Conservation (phyloP, 306 rosid species). For the Abrus pulchellus region DNA sequence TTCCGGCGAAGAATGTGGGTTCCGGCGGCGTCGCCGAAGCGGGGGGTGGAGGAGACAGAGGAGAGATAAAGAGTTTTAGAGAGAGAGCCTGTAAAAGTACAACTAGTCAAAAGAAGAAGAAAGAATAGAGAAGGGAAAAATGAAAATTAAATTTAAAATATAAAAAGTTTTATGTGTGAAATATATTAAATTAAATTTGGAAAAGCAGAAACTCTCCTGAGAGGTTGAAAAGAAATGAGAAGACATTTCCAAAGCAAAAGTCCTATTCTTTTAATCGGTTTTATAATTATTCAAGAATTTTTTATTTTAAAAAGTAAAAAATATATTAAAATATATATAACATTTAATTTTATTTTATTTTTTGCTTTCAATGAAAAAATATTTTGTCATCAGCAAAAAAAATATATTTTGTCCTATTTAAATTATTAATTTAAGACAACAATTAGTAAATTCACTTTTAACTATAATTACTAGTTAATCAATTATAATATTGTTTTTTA, state of each 20-base stretch:
- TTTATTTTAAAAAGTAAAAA: too few relatives aligned
- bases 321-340: too few relatives aligned
- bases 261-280: background rate
- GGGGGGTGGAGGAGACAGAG: slow-evolving; percentile 59
- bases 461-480: background rate
- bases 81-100: slow-evolving; percentile 73
- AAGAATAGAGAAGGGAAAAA: slow-evolving; percentile 46
- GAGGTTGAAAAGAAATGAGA: slow-evolving; percentile 26
- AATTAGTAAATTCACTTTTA: too few relatives aligned
- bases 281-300: too few relatives aligned
- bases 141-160: slow-evolving; percentile 25
- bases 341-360: too few relatives aligned
- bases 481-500: background rate
- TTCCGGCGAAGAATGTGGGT: slow-evolving; percentile 26
- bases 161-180: background rate
- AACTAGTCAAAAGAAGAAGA: slow-evolving; percentile 68
- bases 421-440: too few relatives aligned
- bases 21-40: slow-evolving; percentile 59
- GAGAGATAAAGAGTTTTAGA: slow-evolving; percentile 57
- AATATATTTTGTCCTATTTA: too few relatives aligned
- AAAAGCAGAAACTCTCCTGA: slow-evolving; percentile 52
- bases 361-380: too few relatives aligned
- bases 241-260: slow-evolving; percentile 45
- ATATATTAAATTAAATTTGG: slow-evolving; percentile 10
- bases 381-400: too few relatives aligned